phyloP scores from a whole-genome alignment of 768 basidiomycete species.

The Melanogaster broomeanus region DNA sequence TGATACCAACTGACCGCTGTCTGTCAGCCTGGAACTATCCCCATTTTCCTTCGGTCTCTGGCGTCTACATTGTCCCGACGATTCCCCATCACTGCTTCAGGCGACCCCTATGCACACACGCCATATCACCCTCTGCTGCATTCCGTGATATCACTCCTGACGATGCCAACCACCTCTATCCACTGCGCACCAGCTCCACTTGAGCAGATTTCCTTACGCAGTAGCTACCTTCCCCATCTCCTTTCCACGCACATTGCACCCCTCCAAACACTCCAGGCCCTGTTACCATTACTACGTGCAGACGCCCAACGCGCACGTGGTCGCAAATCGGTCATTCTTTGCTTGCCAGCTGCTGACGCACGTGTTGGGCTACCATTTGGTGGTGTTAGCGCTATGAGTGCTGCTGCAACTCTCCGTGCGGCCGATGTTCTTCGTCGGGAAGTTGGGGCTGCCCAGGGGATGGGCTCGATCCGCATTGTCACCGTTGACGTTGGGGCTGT shows the following conservation, averaged over 20 bases:
- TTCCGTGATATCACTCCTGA: conserved; percentile 75
- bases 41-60: conserved; percentile 79
- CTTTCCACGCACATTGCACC: conserved; percentile 76
- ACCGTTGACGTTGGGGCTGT: conserved; percentile 74
- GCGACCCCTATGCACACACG: conserved; percentile 77
- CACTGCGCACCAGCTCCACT: conserved; percentile 54
- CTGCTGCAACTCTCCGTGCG: conserved; percentile 69
- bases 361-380: conserved; percentile 74
- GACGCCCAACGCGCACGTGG: conserved; percentile 55
- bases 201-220: conserved; percentile 65
- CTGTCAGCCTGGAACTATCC: conserved; percentile 65
- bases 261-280: conserved; percentile 71
- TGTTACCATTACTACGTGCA: conserved; percentile 75
- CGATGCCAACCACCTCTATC: conserved; percentile 47
- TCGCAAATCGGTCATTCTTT: conserved; percentile 58
- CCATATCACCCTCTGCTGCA: conserved; percentile 70
- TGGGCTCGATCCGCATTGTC: conserved; percentile 55
- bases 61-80: conserved; percentile 77
- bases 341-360: conserved; percentile 71
- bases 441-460: conserved; percentile 65
- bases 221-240: conserved; percentile 70
- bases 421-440: conserved; percentile 76
- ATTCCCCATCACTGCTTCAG: conserved; percentile 76
- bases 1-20: conserved; percentile 6
- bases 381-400: conserved; percentile 70